phyloP scores from a whole-genome alignment of 108 stramenopile genomes.

The Nannochloropsis granulata region DNA sequence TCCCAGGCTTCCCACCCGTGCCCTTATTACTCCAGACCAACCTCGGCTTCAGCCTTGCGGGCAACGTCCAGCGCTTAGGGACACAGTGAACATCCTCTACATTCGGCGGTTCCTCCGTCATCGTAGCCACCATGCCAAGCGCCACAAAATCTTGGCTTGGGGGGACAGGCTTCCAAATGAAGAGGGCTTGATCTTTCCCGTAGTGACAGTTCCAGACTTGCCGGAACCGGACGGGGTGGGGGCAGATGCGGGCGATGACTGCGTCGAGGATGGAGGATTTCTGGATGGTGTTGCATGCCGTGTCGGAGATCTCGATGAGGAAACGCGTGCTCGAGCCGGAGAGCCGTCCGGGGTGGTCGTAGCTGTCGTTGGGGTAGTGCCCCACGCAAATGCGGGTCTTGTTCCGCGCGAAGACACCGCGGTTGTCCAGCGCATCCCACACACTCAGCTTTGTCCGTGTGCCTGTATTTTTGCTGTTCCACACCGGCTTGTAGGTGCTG shows the following conservation, averaged over 20 bases:
- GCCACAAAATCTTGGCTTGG: constrained; percentile 87
- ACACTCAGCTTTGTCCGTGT: constrained; percentile 15
- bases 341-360: constrained; percentile 46
- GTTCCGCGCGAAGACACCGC: constrained; percentile 32
- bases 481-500: background rate
- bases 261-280: constrained; percentile 79
- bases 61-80: constrained; percentile 55
- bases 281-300: constrained; percentile 69
- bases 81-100: constrained; percentile 76
- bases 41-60: constrained; percentile 31
- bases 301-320: constrained; percentile 78
- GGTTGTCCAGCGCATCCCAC: constrained; percentile 1
- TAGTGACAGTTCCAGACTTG: constrained; percentile 84
- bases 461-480: background rate
- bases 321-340: constrained; percentile 1
- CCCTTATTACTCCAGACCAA: constrained; percentile 37
- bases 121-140: constrained; percentile 81
- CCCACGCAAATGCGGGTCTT: constrained; percentile 75
- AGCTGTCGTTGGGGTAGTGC: constrained; percentile 67
- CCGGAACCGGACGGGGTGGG: constrained; percentile 78
- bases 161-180: constrained; percentile 89
- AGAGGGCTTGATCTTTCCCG: constrained; percentile 61
- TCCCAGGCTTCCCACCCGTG: constrained; percentile 35
- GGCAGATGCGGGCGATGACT: constrained; percentile 72
- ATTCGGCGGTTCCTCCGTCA: constrained; percentile 68